These are phyloP conservation scores for Pythium scleroteichum DNA, from an alignment of 352 stramenopile species.

Conservation along the genomic window DNA sequence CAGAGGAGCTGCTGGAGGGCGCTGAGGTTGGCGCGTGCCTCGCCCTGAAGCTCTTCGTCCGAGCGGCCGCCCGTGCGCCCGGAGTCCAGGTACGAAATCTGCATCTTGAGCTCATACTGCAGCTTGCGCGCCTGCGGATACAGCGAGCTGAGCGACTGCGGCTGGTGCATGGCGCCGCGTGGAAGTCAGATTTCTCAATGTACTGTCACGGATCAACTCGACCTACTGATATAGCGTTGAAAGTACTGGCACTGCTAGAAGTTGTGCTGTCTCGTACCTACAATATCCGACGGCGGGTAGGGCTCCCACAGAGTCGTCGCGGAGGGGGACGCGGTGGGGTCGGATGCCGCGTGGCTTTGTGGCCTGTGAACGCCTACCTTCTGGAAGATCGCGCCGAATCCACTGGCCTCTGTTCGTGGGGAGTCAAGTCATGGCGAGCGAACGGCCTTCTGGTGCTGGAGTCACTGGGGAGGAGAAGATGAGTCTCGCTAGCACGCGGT, in stretches of 20 bases:
- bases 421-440: no score
- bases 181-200: neutral
- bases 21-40: conserved; percentile 73
- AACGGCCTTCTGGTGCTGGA: no score
- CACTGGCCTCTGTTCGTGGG: no score
- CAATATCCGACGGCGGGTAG: neutral
- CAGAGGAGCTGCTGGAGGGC: conserved; percentile 74
- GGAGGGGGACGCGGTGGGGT: conserved; percentile 1
- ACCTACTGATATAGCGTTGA: neutral
- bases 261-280: neutral
- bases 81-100: conserved; percentile 84
- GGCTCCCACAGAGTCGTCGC: neutral
- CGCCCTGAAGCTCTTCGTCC: conserved; percentile 61
- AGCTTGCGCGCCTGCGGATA: conserved; percentile 83
- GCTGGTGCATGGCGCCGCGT: conserved; percentile 19
- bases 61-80: conserved; percentile 48
- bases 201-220: neutral
- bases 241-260: no score
- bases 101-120: conserved; percentile 89
- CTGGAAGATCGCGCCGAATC: no score
- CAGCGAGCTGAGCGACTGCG: conserved; percentile 65
- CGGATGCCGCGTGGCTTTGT: conserved; percentile 12
- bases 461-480: no score
- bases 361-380: neutral
- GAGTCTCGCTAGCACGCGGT: no score